Base-by-base conservation (phyloP, 495 filamentous ascomycete genomes). In the Clavariopsis aquatica region DNA sequence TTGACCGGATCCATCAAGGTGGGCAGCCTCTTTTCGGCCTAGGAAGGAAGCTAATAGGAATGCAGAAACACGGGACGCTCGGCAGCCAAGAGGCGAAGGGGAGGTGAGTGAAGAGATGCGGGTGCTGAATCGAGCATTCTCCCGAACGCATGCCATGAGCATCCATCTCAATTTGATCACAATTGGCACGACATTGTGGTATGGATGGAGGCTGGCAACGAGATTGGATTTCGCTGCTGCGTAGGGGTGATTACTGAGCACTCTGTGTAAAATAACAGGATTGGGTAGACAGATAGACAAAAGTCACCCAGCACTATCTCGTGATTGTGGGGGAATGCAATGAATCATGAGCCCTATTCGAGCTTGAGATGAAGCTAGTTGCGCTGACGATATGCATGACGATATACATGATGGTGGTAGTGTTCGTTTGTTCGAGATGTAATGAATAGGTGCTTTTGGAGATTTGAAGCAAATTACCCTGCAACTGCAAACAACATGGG, bases 151-250 rank as follows among this genome's bases (percentile, higher is more conserved):
- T 63, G 82, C 82, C 5, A 85, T 83, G 79, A 75, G 73, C 19
- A 84, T 84, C 49, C 82, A 85, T 67, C 56, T 85, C 6, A 85
- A 86, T 69, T 65, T 83, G 15, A 72, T 84, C 28, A 75, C 79
- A 0, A 73, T 85, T 52, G 74, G 77, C 1, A 80, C 80, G 7
- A 81, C 80, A 31, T 26, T 84, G 7, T 77, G 75, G 65, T 85
- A 84, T 73, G 82, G 80, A 0, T 78, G 78, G 66, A 73, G 72
- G 47, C 62, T 86, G 64, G 79, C 76, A 0, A 73, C 65, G 1
- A 75, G 58, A 59, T 24, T 72, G 20, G 34, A 51, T 28, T 20
- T 65, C 46, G 38, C 49, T 24, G 5, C 5, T 4, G 36, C 8
- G 24, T 10, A 23, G n/a, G 12, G 29, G 20, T 49, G 4, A 43